Conservation (phyloP, 176 grass and related monocot genomes). For the Phyllostachys edulis region DNA sequence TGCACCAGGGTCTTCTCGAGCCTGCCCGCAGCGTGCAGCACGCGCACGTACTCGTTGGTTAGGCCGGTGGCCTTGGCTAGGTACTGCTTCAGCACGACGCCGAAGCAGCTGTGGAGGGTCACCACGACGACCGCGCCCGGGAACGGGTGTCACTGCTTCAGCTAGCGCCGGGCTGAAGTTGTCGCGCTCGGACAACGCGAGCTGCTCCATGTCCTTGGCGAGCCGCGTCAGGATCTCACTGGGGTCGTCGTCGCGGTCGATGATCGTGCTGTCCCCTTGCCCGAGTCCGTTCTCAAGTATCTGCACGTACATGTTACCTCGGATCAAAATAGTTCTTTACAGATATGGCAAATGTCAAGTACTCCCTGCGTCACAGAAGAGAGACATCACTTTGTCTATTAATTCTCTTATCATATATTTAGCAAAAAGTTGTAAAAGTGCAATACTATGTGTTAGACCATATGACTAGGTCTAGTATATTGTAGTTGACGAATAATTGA, state of each 20-base stretch:
- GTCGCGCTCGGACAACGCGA: slow-evolving; percentile 58
- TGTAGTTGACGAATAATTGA: no score
- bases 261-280: slow-evolving; percentile 43
- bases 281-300: slow-evolving; percentile 66
- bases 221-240: slow-evolving; percentile 56
- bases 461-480: no score
- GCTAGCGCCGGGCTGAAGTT: slow-evolving; percentile 48
- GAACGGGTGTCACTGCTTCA: slow-evolving; percentile 62
- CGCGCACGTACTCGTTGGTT: slow-evolving; percentile 73
- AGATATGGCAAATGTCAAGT: neutral
- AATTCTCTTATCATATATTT: no score
- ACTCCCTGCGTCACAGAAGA: no score
- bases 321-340: neutral
- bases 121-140: slow-evolving; percentile 50
- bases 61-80: slow-evolving; percentile 52
- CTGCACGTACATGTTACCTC: slow-evolving; percentile 6
- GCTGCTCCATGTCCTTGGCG: slow-evolving; percentile 61
- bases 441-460: no score
- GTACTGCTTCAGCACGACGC: slow-evolving; percentile 80
- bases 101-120: slow-evolving; percentile 77
- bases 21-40: slow-evolving; percentile 70
- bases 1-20: slow-evolving; percentile 75
- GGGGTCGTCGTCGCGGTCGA: slow-evolving; percentile 38
- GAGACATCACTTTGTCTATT: no score
- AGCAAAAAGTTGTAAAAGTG: no score